A percentile compares a stretch with the other conserved stretches of the same genome.
Evolutionary conservation across 1,284 basidiomycete genomes (phyloP).

Genomic region (Malassezia sp.): DNA sequence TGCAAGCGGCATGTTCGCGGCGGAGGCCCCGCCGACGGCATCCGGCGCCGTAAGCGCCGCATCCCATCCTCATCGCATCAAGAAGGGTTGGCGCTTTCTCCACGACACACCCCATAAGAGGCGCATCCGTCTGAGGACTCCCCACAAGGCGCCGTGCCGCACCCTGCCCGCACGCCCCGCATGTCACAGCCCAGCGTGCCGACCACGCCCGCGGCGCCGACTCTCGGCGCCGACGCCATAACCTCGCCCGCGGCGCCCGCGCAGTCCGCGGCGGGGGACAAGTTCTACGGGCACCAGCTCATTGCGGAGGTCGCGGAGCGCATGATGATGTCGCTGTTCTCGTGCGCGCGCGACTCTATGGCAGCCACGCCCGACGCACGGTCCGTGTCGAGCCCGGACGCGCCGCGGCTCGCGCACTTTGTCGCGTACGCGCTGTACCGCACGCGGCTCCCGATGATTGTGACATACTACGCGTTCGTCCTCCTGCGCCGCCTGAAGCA

Average conservation of each 20-base stretch:
- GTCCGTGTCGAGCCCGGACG: neutral
- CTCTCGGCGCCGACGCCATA: slow-evolving; percentile 4
- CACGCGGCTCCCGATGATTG: slow-evolving; percentile 39
- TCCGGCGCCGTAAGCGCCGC: neutral
- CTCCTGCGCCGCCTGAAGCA: slow-evolving; percentile 42
- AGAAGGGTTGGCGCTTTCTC: neutral
- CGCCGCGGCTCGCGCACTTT: slow-evolving; percentile 44
- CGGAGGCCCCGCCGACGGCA: neutral
- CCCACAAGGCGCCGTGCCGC: too few species aligned
- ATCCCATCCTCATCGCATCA: neutral
- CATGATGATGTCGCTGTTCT: slow-evolving; percentile 9
- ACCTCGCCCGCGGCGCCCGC: slow-evolving; percentile 7
- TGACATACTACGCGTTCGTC: slow-evolving; percentile 41
- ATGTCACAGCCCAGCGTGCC: too few species aligned
- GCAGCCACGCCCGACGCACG: slow-evolving; percentile 2
- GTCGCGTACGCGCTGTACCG: slow-evolving; percentile 46
- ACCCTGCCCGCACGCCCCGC: too few species aligned
- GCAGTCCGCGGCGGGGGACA: neutral
- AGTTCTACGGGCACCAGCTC: slow-evolving; percentile 10
- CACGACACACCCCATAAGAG: too few species aligned
- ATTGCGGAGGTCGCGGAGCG: slow-evolving; percentile 12
- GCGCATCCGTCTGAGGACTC: too few species aligned
- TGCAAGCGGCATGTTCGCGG: too few species aligned
- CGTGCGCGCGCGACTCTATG: slow-evolving; percentile 12
- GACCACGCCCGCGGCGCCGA: slow-evolving; percentile 6